Conservation (phyloP, 192 early-diverging fungal species). For the Umbelopsis isabellina region DNA sequence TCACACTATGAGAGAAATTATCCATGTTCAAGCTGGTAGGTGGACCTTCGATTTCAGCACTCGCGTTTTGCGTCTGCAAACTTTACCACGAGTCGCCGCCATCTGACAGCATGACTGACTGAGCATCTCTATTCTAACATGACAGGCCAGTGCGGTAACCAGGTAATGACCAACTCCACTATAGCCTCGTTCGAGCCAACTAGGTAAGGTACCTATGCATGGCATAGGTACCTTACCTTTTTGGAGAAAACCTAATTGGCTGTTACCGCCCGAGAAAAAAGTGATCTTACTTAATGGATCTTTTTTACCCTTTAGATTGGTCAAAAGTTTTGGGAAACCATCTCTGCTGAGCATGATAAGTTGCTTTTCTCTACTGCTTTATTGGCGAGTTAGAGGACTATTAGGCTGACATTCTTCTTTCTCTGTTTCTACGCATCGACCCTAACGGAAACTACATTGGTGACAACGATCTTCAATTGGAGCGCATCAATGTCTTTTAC, state of each 20-base stretch:
- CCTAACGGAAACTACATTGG: conserved; percentile 61
- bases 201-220: conserved; percentile 2
- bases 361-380: background rate
- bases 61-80: background rate
- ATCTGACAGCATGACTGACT: conserved; percentile 15
- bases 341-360: conserved; percentile 74
- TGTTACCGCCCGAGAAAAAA: background rate
- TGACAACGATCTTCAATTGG: conserved; percentile 69
- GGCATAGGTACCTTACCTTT: background rate
- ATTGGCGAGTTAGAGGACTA: background rate
- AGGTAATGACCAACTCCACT: conserved; percentile 17
- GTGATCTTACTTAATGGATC: background rate
- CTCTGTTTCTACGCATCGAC: conserved; percentile 53
- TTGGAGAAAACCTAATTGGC: background rate
- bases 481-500: conserved; percentile 86
- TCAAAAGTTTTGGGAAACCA: conserved; percentile 86
- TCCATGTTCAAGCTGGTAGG: conserved; percentile 62
- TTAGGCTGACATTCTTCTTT: background rate
- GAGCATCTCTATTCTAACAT: background rate
- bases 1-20: conserved; percentile 59
- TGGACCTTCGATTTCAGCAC: background rate
- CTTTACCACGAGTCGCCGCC: background rate
- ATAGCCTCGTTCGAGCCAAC: background rate
- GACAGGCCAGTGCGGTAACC: conserved; percentile 60
- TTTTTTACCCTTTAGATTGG: conserved; percentile 60